A percentile compares a stretch with the other conserved stretches of the same genome.
Conservation (phyloP, 2,329 filamentous ascomycete species). For the Beauveria australis region DNA sequence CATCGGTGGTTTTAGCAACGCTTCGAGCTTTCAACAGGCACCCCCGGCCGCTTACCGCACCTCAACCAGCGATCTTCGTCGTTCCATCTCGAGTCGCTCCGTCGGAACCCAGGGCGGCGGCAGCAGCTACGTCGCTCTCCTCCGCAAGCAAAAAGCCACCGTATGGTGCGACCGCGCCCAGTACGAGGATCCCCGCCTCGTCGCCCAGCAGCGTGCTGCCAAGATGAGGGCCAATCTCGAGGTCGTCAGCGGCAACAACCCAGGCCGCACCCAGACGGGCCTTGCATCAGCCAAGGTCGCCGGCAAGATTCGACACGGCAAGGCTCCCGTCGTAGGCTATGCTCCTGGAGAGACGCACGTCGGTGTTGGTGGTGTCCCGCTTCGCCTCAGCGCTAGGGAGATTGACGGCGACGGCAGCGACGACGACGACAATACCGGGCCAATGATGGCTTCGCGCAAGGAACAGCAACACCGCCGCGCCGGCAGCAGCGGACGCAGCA, state of each 20-base stretch:
- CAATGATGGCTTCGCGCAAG: conserved; percentile 35
- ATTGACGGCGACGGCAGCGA: conserved; percentile 83
- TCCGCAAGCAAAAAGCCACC: conserved; percentile 93
- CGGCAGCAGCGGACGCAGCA: conserved; percentile 69
- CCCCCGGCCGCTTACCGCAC: conserved; percentile 50
- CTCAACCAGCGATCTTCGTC: conserved; percentile 52
- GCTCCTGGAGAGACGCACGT: conserved; percentile 68
- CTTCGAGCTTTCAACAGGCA: conserved; percentile 57
- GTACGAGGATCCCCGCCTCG: conserved; percentile 76
- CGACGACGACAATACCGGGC: conserved; percentile 49
- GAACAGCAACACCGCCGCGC: conserved; percentile 53
- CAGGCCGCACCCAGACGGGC: conserved; percentile 52
- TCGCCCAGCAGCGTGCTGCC: conserved; percentile 76
- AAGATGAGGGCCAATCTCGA: conserved; percentile 81
- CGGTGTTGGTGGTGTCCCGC: conserved; percentile 70
- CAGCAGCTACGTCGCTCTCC: conserved; percentile 86
- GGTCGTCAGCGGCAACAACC: conserved; percentile 54
- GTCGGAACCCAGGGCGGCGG: conserved; percentile 33
- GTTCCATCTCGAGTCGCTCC: conserved; percentile 76
- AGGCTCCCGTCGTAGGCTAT: conserved; percentile 71
- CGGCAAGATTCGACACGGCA: conserved; percentile 82
- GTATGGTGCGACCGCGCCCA: conserved; percentile 97
- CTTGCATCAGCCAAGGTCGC: conserved; percentile 58
- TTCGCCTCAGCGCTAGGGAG: conserved; percentile 90
- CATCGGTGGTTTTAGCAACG: conserved; percentile 61